phyloP scores from a whole-genome alignment of 495 filamentous ascomycete genomes.

The Glutinoglossum americanum region DNA sequence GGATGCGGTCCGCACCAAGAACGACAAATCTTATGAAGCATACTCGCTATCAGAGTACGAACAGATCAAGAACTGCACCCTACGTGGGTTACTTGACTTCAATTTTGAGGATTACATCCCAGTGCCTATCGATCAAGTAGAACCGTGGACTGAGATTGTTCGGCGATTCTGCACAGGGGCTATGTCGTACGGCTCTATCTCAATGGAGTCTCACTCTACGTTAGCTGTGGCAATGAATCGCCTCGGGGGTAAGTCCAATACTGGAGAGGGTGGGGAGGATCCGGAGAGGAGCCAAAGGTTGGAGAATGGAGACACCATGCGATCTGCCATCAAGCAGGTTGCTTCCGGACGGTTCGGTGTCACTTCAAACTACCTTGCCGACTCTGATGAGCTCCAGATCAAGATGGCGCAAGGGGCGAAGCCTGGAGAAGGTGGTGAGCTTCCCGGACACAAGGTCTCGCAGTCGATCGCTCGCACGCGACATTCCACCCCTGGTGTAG shows the following conservation, averaged over 20 bases:
- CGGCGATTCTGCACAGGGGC: conserved; percentile 96
- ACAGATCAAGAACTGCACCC: conserved; percentile 93
- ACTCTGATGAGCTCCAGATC: conserved; percentile 96
- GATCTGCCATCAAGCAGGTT: conserved; percentile 96
- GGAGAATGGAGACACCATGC: conserved; percentile 94
- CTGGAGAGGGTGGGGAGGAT: conserved; percentile 95
- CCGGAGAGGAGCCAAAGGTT: conserved; percentile 71
- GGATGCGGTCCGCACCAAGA: conserved; percentile 94
- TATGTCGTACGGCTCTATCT: conserved; percentile 99
- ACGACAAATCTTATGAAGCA: conserved; percentile 98
- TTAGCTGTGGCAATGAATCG: conserved; percentile 96
- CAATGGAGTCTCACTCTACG: conserved; percentile 97
- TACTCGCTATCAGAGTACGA: conserved; percentile 91
- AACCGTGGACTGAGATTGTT: conserved; percentile 98
- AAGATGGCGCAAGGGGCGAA: conserved; percentile 99
- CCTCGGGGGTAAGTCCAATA: conserved; percentile 95
- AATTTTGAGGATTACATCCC: conserved; percentile 75
- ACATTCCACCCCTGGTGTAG: conserved; percentile 96
- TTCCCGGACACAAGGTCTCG: conserved; percentile 95
- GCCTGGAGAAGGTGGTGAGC: conserved; percentile 94
- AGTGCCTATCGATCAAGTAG: conserved; percentile 92
- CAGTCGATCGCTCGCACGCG: conserved; percentile 88
- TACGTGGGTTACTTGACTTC: conserved; percentile 93
- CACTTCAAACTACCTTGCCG: conserved; percentile 93
- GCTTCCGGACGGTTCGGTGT: conserved; percentile 96